phyloP scores from a whole-genome alignment of 2,329 filamentous ascomycete genomes.

The Aspergillus vadensis region DNA sequence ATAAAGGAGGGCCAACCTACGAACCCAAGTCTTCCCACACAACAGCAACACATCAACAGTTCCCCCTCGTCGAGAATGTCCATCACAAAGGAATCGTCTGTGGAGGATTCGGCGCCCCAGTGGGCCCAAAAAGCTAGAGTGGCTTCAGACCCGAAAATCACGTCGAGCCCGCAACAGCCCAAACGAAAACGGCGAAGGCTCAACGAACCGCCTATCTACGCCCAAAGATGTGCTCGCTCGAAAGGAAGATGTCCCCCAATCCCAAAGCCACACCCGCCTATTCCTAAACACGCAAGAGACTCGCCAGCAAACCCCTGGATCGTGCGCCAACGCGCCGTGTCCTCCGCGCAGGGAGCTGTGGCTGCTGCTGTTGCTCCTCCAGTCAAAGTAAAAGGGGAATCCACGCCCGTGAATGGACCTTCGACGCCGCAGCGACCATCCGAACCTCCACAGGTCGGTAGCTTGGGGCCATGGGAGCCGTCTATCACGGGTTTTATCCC shows the following conservation, averaged over 20 bases:
- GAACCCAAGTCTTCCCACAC: constrained; percentile 17
- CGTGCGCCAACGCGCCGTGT: constrained; percentile 25
- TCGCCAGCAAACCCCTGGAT: constrained; percentile 25
- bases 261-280: constrained; percentile 36
- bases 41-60: constrained; percentile 27
- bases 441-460: constrained; percentile 27
- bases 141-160: constrained; percentile 20
- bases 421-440: constrained; percentile 18
- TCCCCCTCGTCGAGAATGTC: constrained; percentile 29
- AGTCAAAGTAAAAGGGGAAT: constrained; percentile 23
- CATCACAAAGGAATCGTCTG: constrained; percentile 19
- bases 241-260: constrained; percentile 47
- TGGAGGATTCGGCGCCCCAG: constrained; percentile 14
- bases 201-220: constrained; percentile 56
- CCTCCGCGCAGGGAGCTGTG: constrained; percentile 20
- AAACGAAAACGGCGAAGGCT: constrained; percentile 54
- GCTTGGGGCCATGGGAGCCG: constrained; percentile 51
- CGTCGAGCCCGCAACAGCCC: constrained; percentile 39
- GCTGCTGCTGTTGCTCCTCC: constrained; percentile 21
- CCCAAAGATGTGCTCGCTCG: constrained; percentile 46
- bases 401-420: constrained; percentile 34
- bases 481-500: constrained; percentile 71
- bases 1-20: constrained; percentile 28
- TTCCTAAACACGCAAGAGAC: constrained; percentile 36
- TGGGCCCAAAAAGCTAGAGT: constrained; percentile 29